Base-by-base conservation (phyloP, 2,329 filamentous ascomycete genomes). In the Pseudonectria buxi region DNA sequence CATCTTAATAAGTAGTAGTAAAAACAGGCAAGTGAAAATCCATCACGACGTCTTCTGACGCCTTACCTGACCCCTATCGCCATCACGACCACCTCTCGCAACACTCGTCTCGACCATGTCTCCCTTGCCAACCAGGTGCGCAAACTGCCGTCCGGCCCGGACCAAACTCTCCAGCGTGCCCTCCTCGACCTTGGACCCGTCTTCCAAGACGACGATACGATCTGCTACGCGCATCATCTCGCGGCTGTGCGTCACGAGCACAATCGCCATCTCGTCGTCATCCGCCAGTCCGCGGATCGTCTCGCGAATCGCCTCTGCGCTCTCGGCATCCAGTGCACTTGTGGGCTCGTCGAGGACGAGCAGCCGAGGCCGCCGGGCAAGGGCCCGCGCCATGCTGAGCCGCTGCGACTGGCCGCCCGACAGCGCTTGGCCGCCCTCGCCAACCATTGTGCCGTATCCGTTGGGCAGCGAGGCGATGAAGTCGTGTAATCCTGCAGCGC, bases 261-360 rank as follows among this genome's bases (percentile, higher is more conserved):
- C 68, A 0, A 94, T 76, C 0, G 83, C 83, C 57, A 86, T 72
- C 0, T 64, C 65, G 10, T 33, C 33, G 4, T 43, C 7, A 1
- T 47, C 41, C 10, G 81, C 64, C 2, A 92, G 59, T 0, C 54
- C 53, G 25, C 58, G 58, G 27, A 94, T 68, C 0, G 81, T 81
- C 7, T 72, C 61, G 10, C 83, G 68, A 4, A 95, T 72, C 2
- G 71, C 61, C 3, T 70, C 70, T 0, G 85, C 80, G 26, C 74
- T 81, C 46, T 81, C 74, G 0, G 72, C 69, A 51, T 95, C 89
- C 0, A 96, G 67, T 1, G 83, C 82, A 16, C 80, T 85, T 0
- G 89, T 95, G 1, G 88, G 86, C 62, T 95, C 89, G 50, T 96
- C 90, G 2, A 95, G 64, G 3, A 95, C 72, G 12, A 95, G 63